Percentiles rank a stretch among this genome's conserved stretches.
Evolutionary conservation across 495 filamentous ascomycete species (phyloP).

Genomic region (Arthonia radiata): DNA sequence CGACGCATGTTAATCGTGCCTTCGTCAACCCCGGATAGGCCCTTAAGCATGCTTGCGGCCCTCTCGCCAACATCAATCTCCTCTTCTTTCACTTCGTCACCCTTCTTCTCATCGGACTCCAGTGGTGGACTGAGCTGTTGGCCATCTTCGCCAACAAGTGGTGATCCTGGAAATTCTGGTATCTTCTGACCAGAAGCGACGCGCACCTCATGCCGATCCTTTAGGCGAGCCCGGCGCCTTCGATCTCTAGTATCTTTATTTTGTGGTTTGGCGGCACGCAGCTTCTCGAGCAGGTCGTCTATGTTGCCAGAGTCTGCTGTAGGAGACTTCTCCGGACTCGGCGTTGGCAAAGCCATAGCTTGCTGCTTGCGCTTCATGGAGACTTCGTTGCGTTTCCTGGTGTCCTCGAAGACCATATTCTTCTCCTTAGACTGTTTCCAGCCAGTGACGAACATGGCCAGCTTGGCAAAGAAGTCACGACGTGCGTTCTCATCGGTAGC

Average conservation of each 20-base stretch:
- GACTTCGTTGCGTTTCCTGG: constrained; percentile 57
- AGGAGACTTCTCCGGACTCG: constrained; percentile 16
- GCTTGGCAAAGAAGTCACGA: constrained; percentile 86
- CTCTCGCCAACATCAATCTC: constrained; percentile 67
- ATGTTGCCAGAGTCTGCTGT: constrained; percentile 76
- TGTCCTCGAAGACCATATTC: constrained; percentile 67
- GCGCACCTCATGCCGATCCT: constrained; percentile 80
- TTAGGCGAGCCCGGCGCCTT: constrained; percentile 61
- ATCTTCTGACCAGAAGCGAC: constrained; percentile 69
- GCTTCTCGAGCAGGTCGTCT: constrained; percentile 88
- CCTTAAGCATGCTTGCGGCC: constrained; percentile 59
- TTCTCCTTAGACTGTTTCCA: constrained; percentile 92
- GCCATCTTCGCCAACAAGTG: constrained; percentile 7
- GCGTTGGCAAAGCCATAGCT: constrained; percentile 30
- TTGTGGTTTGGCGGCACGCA: constrained; percentile 80
- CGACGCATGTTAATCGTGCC: constrained; percentile 27
- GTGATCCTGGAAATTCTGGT: constrained; percentile 29
- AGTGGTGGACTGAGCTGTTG: constrained; percentile 5
- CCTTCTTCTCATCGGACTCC: constrained; percentile 9
- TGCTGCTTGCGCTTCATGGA: constrained; percentile 73
- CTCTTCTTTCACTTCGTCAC: constrained; percentile 24
- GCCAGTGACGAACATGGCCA: constrained; percentile 73
- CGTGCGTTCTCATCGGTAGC: constrained; percentile 77
- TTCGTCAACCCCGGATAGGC: constrained; percentile 39
- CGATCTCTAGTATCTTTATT: constrained; percentile 67